These are phyloP conservation scores for Symmetrospora coprosmae DNA, from an alignment of 768 basidiomycete species.

Conservation along the genomic window DNA sequence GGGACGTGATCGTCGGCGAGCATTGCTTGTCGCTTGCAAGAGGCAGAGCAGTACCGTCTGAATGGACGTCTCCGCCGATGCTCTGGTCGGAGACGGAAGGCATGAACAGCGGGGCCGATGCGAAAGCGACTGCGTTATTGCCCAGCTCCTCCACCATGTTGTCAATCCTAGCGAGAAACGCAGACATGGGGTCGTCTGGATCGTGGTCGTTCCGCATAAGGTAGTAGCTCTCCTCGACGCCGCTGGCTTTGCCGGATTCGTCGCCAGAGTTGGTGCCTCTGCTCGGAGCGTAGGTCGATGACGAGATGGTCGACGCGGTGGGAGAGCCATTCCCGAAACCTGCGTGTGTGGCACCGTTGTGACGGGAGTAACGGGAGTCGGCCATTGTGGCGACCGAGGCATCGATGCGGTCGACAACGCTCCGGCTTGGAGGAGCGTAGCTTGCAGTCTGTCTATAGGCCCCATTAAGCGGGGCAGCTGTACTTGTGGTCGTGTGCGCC, in stretches of 20 bases:
- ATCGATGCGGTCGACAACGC: slow-evolving; percentile 2
- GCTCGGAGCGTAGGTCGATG: not conserved
- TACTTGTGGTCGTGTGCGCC: too few species aligned
- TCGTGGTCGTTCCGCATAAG: slow-evolving; percentile 13
- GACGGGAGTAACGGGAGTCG: slow-evolving; percentile 11
- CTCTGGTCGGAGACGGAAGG: too few species aligned
- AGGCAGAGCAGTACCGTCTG: too few species aligned
- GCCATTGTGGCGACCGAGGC: slow-evolving; percentile 7
- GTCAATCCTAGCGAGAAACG: slow-evolving; percentile 9
- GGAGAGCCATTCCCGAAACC: too few species aligned
- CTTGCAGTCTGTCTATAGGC: too few species aligned
- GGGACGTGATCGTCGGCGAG: too few species aligned
- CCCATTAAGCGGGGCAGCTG: too few species aligned
- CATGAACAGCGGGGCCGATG: slow-evolving; percentile 3
- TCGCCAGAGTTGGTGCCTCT: not conserved
- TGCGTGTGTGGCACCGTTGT: too few species aligned
- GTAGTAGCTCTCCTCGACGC: slow-evolving; percentile 16
- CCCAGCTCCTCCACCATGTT: slow-evolving; percentile 20
- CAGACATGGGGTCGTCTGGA: slow-evolving; percentile 9
- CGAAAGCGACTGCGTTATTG: slow-evolving; percentile 14
- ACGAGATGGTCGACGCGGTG: not conserved
- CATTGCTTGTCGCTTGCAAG: too few species aligned
- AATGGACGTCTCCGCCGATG: too few species aligned
- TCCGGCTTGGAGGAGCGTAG: too few species aligned
- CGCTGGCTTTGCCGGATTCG: not conserved